Evolutionary conservation across 441 rosid species (phyloP), one percentile per base, ranked within the genome.

Genomic region (Macaranga tanarius): DNA sequence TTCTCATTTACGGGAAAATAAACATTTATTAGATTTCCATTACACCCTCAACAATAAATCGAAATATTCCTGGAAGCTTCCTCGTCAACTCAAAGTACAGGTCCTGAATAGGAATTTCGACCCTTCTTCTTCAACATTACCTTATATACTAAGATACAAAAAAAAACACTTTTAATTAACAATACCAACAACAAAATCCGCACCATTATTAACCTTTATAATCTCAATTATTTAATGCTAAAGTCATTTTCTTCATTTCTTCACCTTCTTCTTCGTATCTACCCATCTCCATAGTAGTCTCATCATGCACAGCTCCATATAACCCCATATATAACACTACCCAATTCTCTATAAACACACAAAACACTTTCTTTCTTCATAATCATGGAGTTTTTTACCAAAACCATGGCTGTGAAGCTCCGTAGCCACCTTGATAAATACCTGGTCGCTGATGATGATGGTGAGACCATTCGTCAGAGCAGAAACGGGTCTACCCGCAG

Each of bases 371-470:
- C 13, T 50, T 4, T 12, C 13, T 50, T 13, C 1, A 4, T 23
- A 47, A 31, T 25, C 17, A 89, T 88, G 95, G 95, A 88, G 80
- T 73, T 84, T 58, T 85, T 90, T 38, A 71, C 79, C 54, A 84
- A 77, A 55, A 86, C 90, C 52, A 83, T 81, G 77, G 83, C 80
- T 44, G 82, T 86, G 4, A 79, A 86, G 56, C 86, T 88, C 65
- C 79, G 80, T 10, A 88, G 92, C 79, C 79, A 84, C 82, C 89
- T 73, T 20, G 84, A 79, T 31, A 86, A 86, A 81, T 90, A 85
- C 78, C 75, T 88, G 13, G 28, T 76, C 17, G 88, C 91, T 5
- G 80, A 82, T 3, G 88, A 84, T 10, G 90, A 84, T 16, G 80
- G 81, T 16, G 82, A 79, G 55, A 73, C 85, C 0, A 77, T 85